Evolutionary conservation across 2,329 filamentous ascomycete species (phyloP).

Genomic region (Colletotrichum sp.): DNA sequence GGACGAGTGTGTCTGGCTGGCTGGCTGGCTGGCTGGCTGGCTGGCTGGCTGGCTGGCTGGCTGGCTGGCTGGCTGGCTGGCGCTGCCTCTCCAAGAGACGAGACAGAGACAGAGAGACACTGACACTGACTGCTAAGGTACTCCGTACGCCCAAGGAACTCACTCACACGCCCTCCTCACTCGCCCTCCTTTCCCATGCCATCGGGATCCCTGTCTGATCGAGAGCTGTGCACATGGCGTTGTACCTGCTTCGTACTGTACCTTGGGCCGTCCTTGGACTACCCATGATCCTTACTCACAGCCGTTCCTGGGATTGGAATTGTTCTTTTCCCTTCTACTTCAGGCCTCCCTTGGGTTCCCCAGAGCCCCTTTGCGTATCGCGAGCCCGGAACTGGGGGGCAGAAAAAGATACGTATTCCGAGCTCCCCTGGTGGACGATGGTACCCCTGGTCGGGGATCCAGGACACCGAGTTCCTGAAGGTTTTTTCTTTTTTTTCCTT

Average conservation of each 20-base stretch:
- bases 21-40: background rate
- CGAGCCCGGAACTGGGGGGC: background rate
- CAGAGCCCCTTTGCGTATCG: background rate
- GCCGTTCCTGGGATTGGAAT: conserved; percentile 15
- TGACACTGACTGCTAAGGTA: background rate
- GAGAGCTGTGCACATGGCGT: conserved; percentile 15
- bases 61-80: background rate
- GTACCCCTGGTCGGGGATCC: background rate
- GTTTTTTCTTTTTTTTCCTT: background rate
- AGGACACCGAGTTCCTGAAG: background rate
- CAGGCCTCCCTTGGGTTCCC: conserved; percentile 9
- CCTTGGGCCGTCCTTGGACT: background rate
- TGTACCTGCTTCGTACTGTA: conserved; percentile 7
- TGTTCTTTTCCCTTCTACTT: conserved; percentile 18
- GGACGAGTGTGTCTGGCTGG: background rate
- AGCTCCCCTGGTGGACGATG: background rate
- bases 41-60: background rate
- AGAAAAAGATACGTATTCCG: background rate
- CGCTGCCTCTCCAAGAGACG: background rate
- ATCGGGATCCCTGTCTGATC: conserved; percentile 15
- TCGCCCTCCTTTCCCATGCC: conserved; percentile 13
- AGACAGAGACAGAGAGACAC: background rate
- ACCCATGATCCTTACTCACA: background rate
- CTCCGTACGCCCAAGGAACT: background rate
- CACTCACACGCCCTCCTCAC: background rate